Evolutionary conservation across 2,329 filamentous ascomycete genomes (phyloP).

Genomic region (Coniochaeta hoffmannii): DNA sequence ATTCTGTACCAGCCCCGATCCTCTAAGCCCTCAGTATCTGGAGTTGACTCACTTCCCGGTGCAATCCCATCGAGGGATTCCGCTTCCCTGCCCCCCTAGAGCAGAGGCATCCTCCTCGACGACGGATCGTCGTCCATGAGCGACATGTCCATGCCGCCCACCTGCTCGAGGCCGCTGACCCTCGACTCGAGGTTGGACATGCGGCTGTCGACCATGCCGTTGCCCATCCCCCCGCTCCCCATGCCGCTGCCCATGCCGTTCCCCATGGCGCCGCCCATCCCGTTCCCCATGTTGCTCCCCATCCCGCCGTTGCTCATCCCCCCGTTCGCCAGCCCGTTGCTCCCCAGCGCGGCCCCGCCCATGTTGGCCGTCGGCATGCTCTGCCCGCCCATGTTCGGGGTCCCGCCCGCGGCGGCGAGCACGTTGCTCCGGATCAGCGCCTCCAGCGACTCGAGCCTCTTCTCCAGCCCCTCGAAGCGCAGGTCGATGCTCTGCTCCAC

Average conservation of each 20-base stretch:
- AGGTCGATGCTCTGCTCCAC: conserved; percentile 24
- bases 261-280: conserved; percentile 4
- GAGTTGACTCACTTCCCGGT: background rate
- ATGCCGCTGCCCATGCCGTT: conserved; percentile 3
- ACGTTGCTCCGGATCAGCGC: conserved; percentile 13
- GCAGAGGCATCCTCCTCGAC: background rate
- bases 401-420: conserved; percentile 13
- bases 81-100: background rate
- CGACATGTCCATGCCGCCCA: conserved; percentile 14
- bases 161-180: conserved; percentile 17
- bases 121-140: conserved; percentile 19
- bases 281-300: background rate
- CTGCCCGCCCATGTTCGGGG: conserved; percentile 15
- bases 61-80: background rate
- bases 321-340: conserved; percentile 16
- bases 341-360: conserved; percentile 15
- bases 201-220: conserved; percentile 14
- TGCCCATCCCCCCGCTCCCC: conserved; percentile 6
- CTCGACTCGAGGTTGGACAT: conserved; percentile 19
- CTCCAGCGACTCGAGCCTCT: conserved; percentile 48
- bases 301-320: conserved; percentile 5
- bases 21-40: background rate
- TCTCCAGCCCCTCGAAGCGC: conserved; percentile 44
- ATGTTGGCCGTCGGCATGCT: conserved; percentile 20
- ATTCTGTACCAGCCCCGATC: background rate